Evolutionary conservation across 805 yeast genomes (phyloP).

Genomic region (Kodamaea kaohsiungensis): DNA sequence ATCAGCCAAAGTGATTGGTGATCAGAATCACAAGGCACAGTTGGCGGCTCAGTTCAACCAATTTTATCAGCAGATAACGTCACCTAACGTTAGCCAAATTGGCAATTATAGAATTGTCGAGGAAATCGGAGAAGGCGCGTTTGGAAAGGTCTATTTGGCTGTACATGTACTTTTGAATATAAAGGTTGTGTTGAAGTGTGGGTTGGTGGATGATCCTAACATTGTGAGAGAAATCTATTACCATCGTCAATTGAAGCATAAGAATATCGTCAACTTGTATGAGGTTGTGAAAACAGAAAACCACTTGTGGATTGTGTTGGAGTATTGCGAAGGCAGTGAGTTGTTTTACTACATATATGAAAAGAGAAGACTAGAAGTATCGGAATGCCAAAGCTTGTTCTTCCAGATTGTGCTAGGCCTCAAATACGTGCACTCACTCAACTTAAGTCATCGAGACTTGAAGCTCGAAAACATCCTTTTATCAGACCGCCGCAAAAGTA

Average conservation of each 20-base stretch:
- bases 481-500: conserved; percentile 51
- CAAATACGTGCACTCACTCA: conserved; percentile 71
- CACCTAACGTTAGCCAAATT: conserved; percentile 57
- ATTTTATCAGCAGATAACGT: conserved; percentile 47
- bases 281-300: conserved; percentile 83
- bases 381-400: conserved; percentile 55
- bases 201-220: conserved; percentile 75
- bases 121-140: conserved; percentile 88
- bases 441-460: conserved; percentile 83
- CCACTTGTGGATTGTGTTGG: conserved; percentile 83
- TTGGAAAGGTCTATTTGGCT: conserved; percentile 90
- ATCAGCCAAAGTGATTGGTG: conserved; percentile 17
- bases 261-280: conserved; percentile 78
- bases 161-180: conserved; percentile 69
- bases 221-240: conserved; percentile 88
- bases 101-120: conserved; percentile 77
- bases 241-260: conserved; percentile 80
- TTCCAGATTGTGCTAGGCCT: conserved; percentile 67
- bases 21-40: conserved; percentile 47
- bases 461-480: conserved; percentile 75
- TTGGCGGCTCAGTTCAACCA: conserved; percentile 67
- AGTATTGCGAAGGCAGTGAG: conserved; percentile 84
- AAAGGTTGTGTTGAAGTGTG: conserved; percentile 82
- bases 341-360: conserved; percentile 65
- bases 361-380: conserved; percentile 49